Conservation (phyloP, 208 protist species). For the Crithidia thermophila region DNA sequence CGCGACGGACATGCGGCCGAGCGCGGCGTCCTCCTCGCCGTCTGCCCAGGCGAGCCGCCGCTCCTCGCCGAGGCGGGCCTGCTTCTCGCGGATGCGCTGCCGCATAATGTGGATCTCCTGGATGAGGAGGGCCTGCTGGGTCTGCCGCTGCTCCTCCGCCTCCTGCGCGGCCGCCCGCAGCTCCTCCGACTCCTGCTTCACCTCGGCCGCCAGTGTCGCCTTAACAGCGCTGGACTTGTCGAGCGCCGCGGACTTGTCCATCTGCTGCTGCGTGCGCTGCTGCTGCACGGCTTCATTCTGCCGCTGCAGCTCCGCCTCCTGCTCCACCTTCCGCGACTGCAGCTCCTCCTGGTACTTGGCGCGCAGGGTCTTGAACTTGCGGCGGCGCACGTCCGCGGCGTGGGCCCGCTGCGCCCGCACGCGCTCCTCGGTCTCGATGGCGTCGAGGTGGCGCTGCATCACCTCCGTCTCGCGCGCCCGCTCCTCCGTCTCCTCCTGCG, state of each 20-base stretch:
- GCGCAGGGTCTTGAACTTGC: constrained; percentile 22
- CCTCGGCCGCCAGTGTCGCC: constrained; percentile 34
- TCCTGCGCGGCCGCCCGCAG: constrained; percentile 39
- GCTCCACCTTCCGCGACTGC: background rate
- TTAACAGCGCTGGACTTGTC: constrained; percentile 24
- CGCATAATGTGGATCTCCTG: constrained; percentile 64
- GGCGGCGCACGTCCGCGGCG: constrained; percentile 19
- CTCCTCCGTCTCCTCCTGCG: constrained; percentile 39
- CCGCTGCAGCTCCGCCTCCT: constrained; percentile 12
- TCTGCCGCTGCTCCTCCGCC: constrained; percentile 38
- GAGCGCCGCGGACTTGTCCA: constrained; percentile 36
- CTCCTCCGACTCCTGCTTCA: constrained; percentile 42
- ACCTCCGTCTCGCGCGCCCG: constrained; percentile 29
- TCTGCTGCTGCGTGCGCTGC: constrained; percentile 36
- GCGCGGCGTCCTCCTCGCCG: constrained; percentile 21
- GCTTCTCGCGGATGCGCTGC: constrained; percentile 45
- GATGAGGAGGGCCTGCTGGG: constrained; percentile 55
- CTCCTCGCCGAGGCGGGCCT: constrained; percentile 28
- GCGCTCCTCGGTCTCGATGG: constrained; percentile 41
- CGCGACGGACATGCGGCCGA: constrained; percentile 28
- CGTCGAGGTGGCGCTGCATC: constrained; percentile 43
- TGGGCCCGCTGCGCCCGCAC: constrained; percentile 24
- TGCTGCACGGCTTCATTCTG: constrained; percentile 29
- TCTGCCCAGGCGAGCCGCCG: constrained; percentile 22
- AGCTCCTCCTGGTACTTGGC: constrained; percentile 23